Evolutionary conservation across 306 rosid species (phyloP), one percentile per base, ranked within the genome.

Genomic region (Cucurbita moschata): DNA sequence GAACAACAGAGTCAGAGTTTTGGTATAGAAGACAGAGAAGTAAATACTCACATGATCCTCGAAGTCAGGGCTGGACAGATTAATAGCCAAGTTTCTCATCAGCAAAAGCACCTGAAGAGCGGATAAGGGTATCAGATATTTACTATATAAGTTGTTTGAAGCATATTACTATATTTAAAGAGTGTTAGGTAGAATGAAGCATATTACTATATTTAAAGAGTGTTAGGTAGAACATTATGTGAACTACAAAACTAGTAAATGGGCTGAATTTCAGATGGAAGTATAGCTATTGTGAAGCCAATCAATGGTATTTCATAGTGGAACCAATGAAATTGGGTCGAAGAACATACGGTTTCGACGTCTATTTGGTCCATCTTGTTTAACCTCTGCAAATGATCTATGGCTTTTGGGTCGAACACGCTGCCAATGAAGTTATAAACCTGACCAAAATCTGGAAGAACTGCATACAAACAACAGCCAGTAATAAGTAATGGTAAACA

Each of bases 351-450:
- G 70, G 99, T 95, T 79, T 91, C 96, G 72, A 91, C 89, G 83
- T 95, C 99, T 66, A 95, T 83, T 68, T 88, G 97, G 62, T 91
- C 96, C 99, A 95, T 89, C 79, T 79, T 81, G 76, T 84, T 91
- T 12, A 95, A 86, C 73, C 79, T 89, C 80, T 88, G 96, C 70
- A 95, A 56, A 84, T 95, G 97, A 64, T 86, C 92, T 42, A 85
- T 37, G 71, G 75, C 68, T 66, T 77, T 76, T 42, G 97, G 96
- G 82, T 95, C 97, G 82, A 95, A 95, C 75, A 95, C 96, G 61
- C 96, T 89, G 75, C 99, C 99, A 78, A 95, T 87, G 84, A 91
- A 95, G 84, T 67, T 68, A 82, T 95, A 95, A 39, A 95, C 99
- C 81, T 85, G 91, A 53, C 83, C 72, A 82, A 95, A 95, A 87